These are phyloP conservation scores for Parsonsia alboflavescens DNA, from an alignment of 257 asterid species.

Conservation along the genomic window DNA sequence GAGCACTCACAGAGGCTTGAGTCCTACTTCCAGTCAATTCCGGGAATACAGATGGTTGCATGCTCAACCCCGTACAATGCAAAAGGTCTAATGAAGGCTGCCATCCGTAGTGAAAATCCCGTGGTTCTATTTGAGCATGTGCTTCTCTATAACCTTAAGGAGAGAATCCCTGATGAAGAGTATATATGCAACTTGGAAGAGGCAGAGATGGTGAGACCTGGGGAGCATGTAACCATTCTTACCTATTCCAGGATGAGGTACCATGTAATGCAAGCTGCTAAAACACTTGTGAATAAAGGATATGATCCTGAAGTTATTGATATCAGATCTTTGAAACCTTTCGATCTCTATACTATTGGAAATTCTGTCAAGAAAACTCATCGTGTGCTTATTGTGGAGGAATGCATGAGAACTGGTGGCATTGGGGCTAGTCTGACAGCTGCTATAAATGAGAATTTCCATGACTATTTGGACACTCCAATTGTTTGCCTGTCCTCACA, in stretches of 20 bases:
- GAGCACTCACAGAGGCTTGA: conserved; percentile 58
- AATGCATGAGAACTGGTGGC: conserved; percentile 57
- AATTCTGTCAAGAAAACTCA: conserved; percentile 55
- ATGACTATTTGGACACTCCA: conserved; percentile 47
- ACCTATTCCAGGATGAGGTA: conserved; percentile 57
- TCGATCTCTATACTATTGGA: conserved; percentile 47
- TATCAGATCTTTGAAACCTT: conserved; percentile 54
- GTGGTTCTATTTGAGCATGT: conserved; percentile 53
- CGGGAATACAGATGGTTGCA: conserved; percentile 53
- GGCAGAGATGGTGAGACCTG: conserved; percentile 62
- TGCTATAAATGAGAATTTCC: conserved; percentile 49
- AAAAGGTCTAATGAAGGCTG: conserved; percentile 56
- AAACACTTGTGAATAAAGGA: conserved; percentile 48
- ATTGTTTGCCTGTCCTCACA: conserved; percentile 50
- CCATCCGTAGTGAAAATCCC: conserved; percentile 53
- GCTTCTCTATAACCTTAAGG: conserved; percentile 52
- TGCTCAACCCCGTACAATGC: conserved; percentile 57
- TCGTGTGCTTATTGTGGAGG: conserved; percentile 51
- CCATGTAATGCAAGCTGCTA: conserved; percentile 61
- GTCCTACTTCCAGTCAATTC: conserved; percentile 53
- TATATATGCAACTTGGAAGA: conserved; percentile 46
- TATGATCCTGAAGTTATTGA: conserved; percentile 58
- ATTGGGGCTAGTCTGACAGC: conserved; percentile 57
- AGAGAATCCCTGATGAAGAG: conserved; percentile 53
- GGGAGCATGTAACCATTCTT: conserved; percentile 41